Evolutionary conservation across 1,284 basidiomycete genomes (phyloP), one percentile per base, ranked within the genome.

Genomic region (Inonotus hispidus): DNA sequence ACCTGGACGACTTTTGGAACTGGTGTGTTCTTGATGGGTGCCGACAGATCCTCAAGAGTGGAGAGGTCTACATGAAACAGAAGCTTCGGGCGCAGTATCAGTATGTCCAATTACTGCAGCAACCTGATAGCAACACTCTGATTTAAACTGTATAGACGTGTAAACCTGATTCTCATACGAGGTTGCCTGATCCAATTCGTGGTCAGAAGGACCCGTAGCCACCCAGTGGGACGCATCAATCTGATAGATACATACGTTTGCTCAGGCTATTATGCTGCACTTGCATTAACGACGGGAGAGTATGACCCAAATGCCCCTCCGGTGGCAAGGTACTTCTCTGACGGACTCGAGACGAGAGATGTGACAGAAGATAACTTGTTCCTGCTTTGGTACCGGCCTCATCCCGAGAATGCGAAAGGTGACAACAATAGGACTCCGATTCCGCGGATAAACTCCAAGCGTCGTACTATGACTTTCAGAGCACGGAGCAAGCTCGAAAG

Each of bases 11-110:
- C 7, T 72, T 92, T 56, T 93, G 89, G 77, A 88, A 87, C 66
- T 92, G 90, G 92, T 95, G 91, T 70, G 76, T 84, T 3, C 69
- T 93, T 63, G 82, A 88, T 45, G 83, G 82, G 6, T 95, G 93
- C 67, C 81, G 83, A 61, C 79, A 88, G 7, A 84, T 94, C 58
- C 71, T 85, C 39, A 85, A 84, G 67, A 79, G 81, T 5, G 92
- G 92, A 0, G 83, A 83, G 56, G 70, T 91, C 14, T 93, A 83
- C 68, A 81, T 82, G 71, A 82, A 87, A 65, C 79, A 79, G 63
- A 88, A 88, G 2, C 70, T 86, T 59, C 77, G 79, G 63, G 87
- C 87, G 16, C 82, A 83, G 71, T 92, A 86, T 74, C 82, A 82
- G 90, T 90, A 65, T 65, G 83, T 77, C 8, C 62, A 49, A 21